A percentile compares a stretch with the other conserved stretches of the same genome.
Conservation (phyloP, 352 stramenopile genomes). For the Phytophthora chlamydospora region DNA sequence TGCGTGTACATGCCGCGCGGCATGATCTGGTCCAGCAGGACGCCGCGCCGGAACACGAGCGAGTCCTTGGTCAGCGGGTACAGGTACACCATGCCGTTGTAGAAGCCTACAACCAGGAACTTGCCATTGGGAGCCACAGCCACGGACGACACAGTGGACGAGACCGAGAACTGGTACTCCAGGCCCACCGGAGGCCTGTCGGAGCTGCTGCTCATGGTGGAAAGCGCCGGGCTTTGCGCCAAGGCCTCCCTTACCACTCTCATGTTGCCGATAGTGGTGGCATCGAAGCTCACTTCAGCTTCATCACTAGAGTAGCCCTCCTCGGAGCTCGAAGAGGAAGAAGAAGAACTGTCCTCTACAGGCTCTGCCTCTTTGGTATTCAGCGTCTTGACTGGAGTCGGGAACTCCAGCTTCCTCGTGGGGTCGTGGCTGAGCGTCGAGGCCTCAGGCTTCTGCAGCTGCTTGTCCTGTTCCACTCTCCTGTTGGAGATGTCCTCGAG, state of each 20-base stretch:
- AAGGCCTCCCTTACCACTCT: slow-evolving; percentile 58
- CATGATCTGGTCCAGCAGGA: slow-evolving; percentile 84
- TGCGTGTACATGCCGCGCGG: slow-evolving; percentile 84
- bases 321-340: slow-evolving; percentile 32
- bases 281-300: slow-evolving; percentile 67
- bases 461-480: slow-evolving; percentile 9
- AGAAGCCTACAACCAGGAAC: slow-evolving; percentile 84
- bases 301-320: slow-evolving; percentile 59
- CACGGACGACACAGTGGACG: slow-evolving; percentile 81
- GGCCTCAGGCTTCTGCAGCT: slow-evolving; percentile 3
- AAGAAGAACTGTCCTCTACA: slow-evolving; percentile 19
- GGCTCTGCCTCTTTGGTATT: slow-evolving; percentile 14
- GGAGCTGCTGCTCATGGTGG: slow-evolving; percentile 44
- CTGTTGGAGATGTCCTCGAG: slow-evolving; percentile 56
- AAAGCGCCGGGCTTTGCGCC: slow-evolving; percentile 48
- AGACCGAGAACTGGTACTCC: slow-evolving; percentile 68
- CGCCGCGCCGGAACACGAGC: slow-evolving; percentile 67
- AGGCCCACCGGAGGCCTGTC: slow-evolving; percentile 43
- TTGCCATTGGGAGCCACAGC: slow-evolving; percentile 67
- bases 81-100: slow-evolving; percentile 65
- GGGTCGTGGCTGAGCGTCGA: slow-evolving; percentile 20
- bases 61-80: slow-evolving; percentile 75
- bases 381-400: slow-evolving; percentile 41
- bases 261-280: slow-evolving; percentile 67
- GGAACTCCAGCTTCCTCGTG: slow-evolving; percentile 58